A percentile compares a stretch with the other conserved stretches of the same genome.
Conservation (phyloP, 495 filamentous ascomycete genomes). For the Penicillium angulare region DNA sequence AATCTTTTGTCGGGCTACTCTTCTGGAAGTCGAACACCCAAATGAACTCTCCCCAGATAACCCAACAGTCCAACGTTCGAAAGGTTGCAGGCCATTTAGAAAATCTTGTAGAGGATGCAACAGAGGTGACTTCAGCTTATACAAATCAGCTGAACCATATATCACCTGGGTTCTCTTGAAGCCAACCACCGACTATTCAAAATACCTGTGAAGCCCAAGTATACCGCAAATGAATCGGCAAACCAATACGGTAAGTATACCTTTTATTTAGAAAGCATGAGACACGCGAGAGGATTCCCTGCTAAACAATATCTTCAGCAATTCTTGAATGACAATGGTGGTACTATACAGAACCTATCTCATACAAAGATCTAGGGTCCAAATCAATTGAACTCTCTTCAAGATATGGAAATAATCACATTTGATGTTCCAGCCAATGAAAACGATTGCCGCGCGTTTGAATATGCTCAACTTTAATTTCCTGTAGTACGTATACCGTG, state of each 20-base stretch:
- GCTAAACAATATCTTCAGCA: constrained; percentile 7
- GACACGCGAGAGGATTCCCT: neutral
- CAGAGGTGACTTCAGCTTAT: neutral
- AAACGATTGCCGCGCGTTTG: constrained; percentile 6
- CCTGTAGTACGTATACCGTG: constrained; percentile 1
- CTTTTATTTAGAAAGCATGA: constrained; percentile 8
- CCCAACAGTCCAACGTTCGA: neutral
- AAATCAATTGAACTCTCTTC: neutral
- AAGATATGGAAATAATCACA: constrained; percentile 5
- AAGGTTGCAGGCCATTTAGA: neutral
- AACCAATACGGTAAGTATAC: neutral
- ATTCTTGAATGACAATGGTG: neutral
- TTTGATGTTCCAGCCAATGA: constrained; percentile 1
- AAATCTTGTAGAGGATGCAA: constrained; percentile 1
- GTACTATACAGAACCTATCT: constrained; percentile 4
- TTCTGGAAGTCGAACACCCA: constrained; percentile 6
- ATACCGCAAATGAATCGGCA: constrained; percentile 2
- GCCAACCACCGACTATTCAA: constrained; percentile 7
- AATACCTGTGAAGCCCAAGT: constrained; percentile 3
- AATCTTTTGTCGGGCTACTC: constrained; percentile 9
- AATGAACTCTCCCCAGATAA: neutral
- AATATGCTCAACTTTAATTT: constrained; percentile 8
- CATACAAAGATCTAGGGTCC: neutral
- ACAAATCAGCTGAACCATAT: neutral
- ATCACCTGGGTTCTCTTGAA: constrained; percentile 1